Evolutionary conservation across 139 green algal species (phyloP).

Genomic region (Klebsormidium nitens): DNA sequence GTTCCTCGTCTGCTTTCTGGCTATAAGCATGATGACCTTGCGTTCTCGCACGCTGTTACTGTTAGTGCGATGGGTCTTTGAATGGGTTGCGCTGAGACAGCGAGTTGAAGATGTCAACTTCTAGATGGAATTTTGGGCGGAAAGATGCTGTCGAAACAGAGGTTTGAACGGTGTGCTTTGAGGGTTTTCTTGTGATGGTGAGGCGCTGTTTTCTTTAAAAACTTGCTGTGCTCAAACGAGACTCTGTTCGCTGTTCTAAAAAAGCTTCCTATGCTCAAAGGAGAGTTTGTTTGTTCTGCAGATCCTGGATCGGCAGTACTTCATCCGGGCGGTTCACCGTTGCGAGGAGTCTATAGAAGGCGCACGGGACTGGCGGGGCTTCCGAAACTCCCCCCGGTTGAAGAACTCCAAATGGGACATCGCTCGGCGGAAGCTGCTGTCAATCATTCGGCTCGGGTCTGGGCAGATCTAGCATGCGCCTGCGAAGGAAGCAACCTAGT

Average conservation of each 20-base stretch:
- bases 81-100: no score
- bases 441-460: no score
- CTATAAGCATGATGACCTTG: not conserved
- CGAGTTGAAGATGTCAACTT: no score
- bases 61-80: not conserved
- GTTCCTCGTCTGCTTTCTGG: not conserved
- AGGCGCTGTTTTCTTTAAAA: not conserved
- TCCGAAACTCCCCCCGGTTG: no score
- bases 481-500: no score
- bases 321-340: conserved; percentile 32
- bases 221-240: not conserved
- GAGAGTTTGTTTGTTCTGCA: not conserved
- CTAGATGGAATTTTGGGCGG: not conserved
- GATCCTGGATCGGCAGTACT: conserved; percentile 43
- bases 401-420: no score
- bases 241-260: not conserved
- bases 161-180: not conserved
- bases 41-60: not conserved
- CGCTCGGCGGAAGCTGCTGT: no score
- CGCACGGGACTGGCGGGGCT: no score
- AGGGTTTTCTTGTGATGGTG: not conserved
- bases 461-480: no score
- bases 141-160: not conserved
- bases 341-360: no score
- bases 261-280: not conserved